Evolutionary conservation across 257 asterid species (phyloP).

Genomic region (Gynochthodes officinalis): DNA sequence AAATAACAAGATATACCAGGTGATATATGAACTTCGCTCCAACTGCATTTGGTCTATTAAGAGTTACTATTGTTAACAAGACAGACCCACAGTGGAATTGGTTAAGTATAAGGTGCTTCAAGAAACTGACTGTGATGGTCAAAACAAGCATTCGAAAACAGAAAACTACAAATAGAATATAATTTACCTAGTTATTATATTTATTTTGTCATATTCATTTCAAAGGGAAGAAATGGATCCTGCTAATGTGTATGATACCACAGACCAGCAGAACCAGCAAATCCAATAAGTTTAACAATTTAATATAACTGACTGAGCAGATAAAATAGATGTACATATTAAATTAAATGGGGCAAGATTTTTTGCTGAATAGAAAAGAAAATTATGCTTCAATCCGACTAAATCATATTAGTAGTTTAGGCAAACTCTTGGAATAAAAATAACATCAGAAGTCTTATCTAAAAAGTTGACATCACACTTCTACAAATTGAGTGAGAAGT

Average conservation of each 20-base stretch:
- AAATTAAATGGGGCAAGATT: not conserved
- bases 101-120: not conserved
- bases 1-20: conserved; percentile 3
- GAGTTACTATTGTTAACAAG: not conserved
- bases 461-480: not conserved
- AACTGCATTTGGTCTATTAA: not conserved
- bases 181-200: not conserved
- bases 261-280: not conserved
- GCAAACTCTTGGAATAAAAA: not conserved
- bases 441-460: too few relatives aligned
- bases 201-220: not conserved
- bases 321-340: not conserved
- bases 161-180: not conserved
- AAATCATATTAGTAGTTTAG: not conserved
- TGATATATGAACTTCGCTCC: not conserved
- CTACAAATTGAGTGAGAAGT: not conserved
- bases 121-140: conserved; percentile 1
- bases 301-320: not conserved
- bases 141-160: not conserved
- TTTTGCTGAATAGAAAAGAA: not conserved
- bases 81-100: not conserved
- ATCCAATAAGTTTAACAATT: not conserved
- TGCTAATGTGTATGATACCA: not conserved
- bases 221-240: not conserved
- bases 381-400: not conserved